phyloP scores from a whole-genome alignment of 176 grass and related monocot genomes.

The Oryza australiensis region DNA sequence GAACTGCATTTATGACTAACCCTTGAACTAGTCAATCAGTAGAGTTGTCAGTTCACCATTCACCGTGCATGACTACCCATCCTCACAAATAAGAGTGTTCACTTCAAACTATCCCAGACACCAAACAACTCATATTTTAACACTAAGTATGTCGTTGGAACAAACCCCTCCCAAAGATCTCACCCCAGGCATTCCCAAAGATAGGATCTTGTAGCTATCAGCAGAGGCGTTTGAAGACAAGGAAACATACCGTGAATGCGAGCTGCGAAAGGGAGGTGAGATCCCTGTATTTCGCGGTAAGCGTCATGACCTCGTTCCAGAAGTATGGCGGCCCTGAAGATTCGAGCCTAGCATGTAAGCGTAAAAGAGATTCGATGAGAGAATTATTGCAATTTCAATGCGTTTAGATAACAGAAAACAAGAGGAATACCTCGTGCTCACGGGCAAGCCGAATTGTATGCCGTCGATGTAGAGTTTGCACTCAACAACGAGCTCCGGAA shows the following conservation, averaged over 20 bases:
- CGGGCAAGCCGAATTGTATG: constrained; percentile 69
- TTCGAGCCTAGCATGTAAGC: constrained; percentile 55
- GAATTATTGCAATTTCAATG: neutral
- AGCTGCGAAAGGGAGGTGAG: constrained; percentile 86
- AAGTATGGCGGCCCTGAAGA: constrained; percentile 63
- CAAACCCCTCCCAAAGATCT: neutral
- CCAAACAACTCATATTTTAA: neutral
- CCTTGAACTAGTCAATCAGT: neutral
- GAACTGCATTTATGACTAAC: neutral
- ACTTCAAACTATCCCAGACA: neutral
- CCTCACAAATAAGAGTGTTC: neutral
- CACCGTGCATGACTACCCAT: neutral
- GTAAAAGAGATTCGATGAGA: neutral
- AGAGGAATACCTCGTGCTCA: constrained; percentile 68
- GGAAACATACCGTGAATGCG: constrained; percentile 67
- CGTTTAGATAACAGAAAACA: neutral
- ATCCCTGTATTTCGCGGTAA: constrained; percentile 90
- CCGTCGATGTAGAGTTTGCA: constrained; percentile 80
- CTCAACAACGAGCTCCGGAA: constrained; percentile 78
- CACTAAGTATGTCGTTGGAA: neutral
- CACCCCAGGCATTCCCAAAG: neutral
- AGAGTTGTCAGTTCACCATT: neutral
- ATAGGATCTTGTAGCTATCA: neutral
- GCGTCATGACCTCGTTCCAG: constrained; percentile 86
- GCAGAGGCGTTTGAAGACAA: neutral